phyloP scores from a whole-genome alignment of 2,329 filamentous ascomycete genomes.

The Exophiala dermatitidis region DNA sequence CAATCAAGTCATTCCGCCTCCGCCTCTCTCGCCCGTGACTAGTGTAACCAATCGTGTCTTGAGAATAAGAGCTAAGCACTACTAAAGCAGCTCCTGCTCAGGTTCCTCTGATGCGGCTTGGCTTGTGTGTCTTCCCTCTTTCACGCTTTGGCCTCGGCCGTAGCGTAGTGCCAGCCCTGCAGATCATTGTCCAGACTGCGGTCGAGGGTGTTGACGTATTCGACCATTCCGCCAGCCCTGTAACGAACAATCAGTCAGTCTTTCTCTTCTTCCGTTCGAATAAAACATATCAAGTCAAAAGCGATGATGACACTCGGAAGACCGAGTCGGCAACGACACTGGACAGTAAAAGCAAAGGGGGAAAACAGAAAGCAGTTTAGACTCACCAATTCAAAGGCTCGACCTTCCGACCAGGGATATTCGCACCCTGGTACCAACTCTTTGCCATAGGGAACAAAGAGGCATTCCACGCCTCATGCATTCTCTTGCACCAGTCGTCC shows the following conservation, averaged over 20 bases:
- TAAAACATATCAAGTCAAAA: no score
- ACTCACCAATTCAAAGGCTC: slow-evolving; percentile 45
- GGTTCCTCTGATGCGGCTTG: no score
- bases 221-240: slow-evolving; percentile 23
- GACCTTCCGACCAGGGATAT: slow-evolving; percentile 47
- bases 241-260: slow-evolving; percentile 3
- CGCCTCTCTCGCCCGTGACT: no score
- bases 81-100: no score
- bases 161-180: slow-evolving; percentile 19
- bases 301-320: no score
- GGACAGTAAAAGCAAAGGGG: not conserved
- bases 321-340: not conserved
- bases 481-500: slow-evolving; percentile 42
- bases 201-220: slow-evolving; percentile 17
- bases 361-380: not conserved
- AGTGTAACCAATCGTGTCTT: no score
- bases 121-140: not conserved
- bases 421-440: slow-evolving; percentile 52
- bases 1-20: no score
- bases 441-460: slow-evolving; percentile 45
- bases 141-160: not conserved
- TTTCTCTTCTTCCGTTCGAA: not conserved
- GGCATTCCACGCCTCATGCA: slow-evolving; percentile 38
- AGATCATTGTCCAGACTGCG: slow-evolving; percentile 20
- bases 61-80: no score